Percentiles rank a stretch among this genome's conserved stretches.
Conservation (phyloP, 2,329 filamentous ascomycete genomes). For the Xylaria sp. region DNA sequence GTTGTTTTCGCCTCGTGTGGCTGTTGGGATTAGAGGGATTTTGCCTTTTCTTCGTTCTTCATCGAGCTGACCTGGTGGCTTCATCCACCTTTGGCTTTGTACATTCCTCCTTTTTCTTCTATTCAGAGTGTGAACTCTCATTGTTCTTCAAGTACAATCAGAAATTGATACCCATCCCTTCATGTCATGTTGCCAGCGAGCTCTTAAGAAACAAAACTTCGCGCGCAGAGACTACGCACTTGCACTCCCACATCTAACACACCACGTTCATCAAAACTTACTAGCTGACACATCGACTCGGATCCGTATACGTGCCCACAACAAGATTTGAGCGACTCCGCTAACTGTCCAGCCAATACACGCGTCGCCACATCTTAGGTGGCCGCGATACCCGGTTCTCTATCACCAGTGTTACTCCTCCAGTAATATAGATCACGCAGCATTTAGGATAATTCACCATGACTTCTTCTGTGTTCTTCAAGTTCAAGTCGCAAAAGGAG, state of each 20-base stretch:
- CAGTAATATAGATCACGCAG: slow-evolving; percentile 31
- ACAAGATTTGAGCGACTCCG: slow-evolving; percentile 11
- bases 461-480: slow-evolving; percentile 99
- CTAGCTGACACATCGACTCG: slow-evolving; percentile 29
- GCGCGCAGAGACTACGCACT: slow-evolving; percentile 30
- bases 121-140: slow-evolving; percentile 37
- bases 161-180: slow-evolving; percentile 45
- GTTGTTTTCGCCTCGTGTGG: slow-evolving; percentile 25
- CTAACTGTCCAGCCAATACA: slow-evolving; percentile 19
- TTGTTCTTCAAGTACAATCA: slow-evolving; percentile 45
- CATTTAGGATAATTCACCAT: slow-evolving; percentile 58
- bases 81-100: slow-evolving; percentile 43
- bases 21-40: slow-evolving; percentile 36
- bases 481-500: slow-evolving; percentile 99
- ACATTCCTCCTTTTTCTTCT: slow-evolving; percentile 41
- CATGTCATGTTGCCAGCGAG: slow-evolving; percentile 42
- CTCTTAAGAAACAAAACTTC: slow-evolving; percentile 38
- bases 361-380: slow-evolving; percentile 24
- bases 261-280: slow-evolving; percentile 29
- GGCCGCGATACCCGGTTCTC: neutral
- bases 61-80: slow-evolving; percentile 40
- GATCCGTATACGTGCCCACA: slow-evolving; percentile 32
- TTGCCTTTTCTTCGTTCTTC: slow-evolving; percentile 36
- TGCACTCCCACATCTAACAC: slow-evolving; percentile 28
- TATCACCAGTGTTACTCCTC: neutral